Conservation (phyloP, 805 yeast species). For the Kodamaea laetipori region DNA sequence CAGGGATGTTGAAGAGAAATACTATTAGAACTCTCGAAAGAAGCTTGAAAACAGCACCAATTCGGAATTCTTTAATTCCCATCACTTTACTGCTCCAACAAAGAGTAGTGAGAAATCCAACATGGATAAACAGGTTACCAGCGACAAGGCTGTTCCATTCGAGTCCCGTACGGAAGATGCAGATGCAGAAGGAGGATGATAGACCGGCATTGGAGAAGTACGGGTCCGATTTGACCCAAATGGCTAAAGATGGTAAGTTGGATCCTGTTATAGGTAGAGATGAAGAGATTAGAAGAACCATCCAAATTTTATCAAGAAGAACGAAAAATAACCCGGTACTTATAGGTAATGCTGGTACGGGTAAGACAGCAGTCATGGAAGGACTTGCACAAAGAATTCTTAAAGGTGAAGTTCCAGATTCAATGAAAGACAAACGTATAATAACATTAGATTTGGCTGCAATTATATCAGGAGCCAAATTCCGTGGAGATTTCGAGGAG, state of each 20-base stretch:
- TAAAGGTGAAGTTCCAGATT: slow-evolving; percentile 91
- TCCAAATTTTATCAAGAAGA: slow-evolving; percentile 87
- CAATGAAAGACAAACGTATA: slow-evolving; percentile 82
- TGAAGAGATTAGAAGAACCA: slow-evolving; percentile 89
- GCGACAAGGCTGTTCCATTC: slow-evolving; percentile 23
- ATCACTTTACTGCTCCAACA: background rate
- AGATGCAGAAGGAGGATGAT: slow-evolving; percentile 51
- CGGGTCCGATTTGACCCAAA: slow-evolving; percentile 82
- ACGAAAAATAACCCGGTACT: slow-evolving; percentile 95
- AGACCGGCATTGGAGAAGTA: slow-evolving; percentile 77
- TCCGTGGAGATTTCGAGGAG: slow-evolving; percentile 94
- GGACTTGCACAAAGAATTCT: slow-evolving; percentile 94
- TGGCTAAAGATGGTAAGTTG: slow-evolving; percentile 86
- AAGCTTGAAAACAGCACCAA: background rate
- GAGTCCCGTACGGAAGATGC: slow-evolving; percentile 24
- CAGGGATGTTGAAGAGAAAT: background rate
- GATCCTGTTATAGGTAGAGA: slow-evolving; percentile 98
- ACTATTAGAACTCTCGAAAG: background rate
- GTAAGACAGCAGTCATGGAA: slow-evolving; percentile 95
- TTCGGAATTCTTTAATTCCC: background rate
- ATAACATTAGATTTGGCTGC: slow-evolving; percentile 86
- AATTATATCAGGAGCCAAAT: slow-evolving; percentile 92
- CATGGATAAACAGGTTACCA: background rate
- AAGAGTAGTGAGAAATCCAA: background rate
- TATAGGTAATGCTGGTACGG: slow-evolving; percentile 97